Conservation (phyloP, 2,329 filamentous ascomycete genomes). For the Penicillium sp. region DNA sequence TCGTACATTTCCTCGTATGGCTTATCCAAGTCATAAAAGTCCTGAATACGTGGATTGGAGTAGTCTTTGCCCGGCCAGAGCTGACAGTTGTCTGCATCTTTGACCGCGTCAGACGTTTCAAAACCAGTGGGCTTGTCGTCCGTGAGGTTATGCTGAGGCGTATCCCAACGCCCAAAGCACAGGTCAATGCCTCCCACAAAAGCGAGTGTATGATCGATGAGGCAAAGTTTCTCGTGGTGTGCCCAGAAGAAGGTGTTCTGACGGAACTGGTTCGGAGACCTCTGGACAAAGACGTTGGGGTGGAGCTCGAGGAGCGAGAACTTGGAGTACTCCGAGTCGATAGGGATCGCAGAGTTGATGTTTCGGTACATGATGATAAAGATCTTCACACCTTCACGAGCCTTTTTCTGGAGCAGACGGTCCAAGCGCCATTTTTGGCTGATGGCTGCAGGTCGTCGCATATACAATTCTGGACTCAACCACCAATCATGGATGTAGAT, state of each 20-base stretch:
- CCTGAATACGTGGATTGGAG: constrained; percentile 90
- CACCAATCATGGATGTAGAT: constrained; percentile 99
- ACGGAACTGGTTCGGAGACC: constrained; percentile 95
- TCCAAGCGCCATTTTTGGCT: constrained; percentile 98
- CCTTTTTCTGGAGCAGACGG: constrained; percentile 87
- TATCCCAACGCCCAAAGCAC: constrained; percentile 97
- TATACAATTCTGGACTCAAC: constrained; percentile 93
- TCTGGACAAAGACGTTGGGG: constrained; percentile 91
- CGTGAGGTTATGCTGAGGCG: constrained; percentile 82
- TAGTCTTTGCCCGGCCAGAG: constrained; percentile 98
- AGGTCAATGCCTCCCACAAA: constrained; percentile 95
- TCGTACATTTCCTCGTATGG: constrained; percentile 99
- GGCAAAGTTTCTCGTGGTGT: constrained; percentile 96
- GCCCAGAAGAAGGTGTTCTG: constrained; percentile 99
- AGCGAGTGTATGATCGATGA: constrained; percentile 92
- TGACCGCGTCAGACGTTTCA: constrained; percentile 71
- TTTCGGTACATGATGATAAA: constrained; percentile 98
- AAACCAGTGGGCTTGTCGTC: constrained; percentile 97
- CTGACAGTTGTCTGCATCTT: constrained; percentile 89
- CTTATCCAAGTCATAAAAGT: constrained; percentile 89
- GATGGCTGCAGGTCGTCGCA: constrained; percentile 88
- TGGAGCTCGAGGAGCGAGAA: constrained; percentile 93
- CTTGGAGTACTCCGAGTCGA: constrained; percentile 98
- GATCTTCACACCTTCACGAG: constrained; percentile 91
- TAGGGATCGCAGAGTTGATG: constrained; percentile 93